phyloP scores from a whole-genome alignment of 2,329 filamentous ascomycete genomes.

The Diaporthe batatas region DNA sequence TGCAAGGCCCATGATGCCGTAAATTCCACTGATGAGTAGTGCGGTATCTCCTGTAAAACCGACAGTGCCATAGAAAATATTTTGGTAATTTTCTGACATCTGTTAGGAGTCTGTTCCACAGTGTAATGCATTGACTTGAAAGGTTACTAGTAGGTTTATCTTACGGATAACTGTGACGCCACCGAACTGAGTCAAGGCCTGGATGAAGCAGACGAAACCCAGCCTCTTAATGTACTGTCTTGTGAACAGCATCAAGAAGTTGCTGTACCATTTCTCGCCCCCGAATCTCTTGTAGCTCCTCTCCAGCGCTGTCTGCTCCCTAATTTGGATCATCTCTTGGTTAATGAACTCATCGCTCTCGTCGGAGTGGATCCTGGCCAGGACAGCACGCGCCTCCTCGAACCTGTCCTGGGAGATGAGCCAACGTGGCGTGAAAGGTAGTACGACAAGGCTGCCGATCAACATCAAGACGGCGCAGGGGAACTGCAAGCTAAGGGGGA shows the following conservation, averaged over 20 bases:
- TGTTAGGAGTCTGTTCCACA: background rate
- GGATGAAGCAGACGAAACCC: slow-evolving; percentile 48
- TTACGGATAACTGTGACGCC: slow-evolving; percentile 48
- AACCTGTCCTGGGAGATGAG: slow-evolving; percentile 44
- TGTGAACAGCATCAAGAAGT: slow-evolving; percentile 46
- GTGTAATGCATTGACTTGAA: background rate
- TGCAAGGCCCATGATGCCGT: slow-evolving; percentile 52
- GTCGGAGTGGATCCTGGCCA: slow-evolving; percentile 46
- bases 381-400: slow-evolving; percentile 46
- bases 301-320: slow-evolving; percentile 46
- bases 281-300: slow-evolving; percentile 41
- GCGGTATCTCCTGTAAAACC: slow-evolving; percentile 62
- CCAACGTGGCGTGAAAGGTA: slow-evolving; percentile 50
- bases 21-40: slow-evolving; percentile 61
- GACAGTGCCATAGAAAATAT: slow-evolving; percentile 56
- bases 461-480: slow-evolving; percentile 25
- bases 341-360: slow-evolving; percentile 44
- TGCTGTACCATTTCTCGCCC: slow-evolving; percentile 31
- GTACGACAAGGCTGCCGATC: slow-evolving; percentile 38
- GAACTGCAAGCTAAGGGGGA: slow-evolving; percentile 52
- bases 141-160: background rate
- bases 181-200: slow-evolving; percentile 50
- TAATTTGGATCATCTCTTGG: slow-evolving; percentile 46
- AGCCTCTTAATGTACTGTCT: slow-evolving; percentile 48
- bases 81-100: slow-evolving; percentile 49